Evolutionary conservation across 352 stramenopile species (phyloP).

Genomic region (Phytophthora parvispora): DNA sequence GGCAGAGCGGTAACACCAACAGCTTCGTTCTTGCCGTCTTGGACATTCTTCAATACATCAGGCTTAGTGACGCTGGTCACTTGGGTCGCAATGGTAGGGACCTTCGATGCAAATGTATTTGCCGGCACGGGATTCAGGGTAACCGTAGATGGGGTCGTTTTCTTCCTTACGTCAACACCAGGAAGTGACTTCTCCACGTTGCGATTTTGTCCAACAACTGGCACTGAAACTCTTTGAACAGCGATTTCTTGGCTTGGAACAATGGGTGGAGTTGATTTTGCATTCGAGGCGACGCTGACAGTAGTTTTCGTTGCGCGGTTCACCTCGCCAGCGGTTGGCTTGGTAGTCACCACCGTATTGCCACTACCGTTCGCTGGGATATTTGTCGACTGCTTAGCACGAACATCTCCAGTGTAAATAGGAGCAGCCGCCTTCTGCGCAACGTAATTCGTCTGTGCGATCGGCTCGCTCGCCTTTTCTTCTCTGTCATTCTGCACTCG

Average conservation of each 20-base stretch:
- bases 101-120: background rate
- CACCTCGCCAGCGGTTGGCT: background rate
- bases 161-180: background rate
- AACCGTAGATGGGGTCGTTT: background rate
- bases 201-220: background rate
- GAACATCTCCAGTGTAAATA: background rate
- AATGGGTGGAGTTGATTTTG: background rate
- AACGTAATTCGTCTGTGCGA: background rate
- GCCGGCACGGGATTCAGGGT: background rate
- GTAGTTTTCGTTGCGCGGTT: background rate
- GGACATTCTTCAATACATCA: background rate
- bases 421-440: background rate
- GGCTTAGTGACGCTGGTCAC: background rate
- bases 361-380: background rate
- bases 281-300: background rate
- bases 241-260: background rate
- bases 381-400: background rate
- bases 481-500: background rate
- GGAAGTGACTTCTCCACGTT: background rate
- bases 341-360: background rate
- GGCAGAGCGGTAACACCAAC: background rate
- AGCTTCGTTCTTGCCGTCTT: slow-evolving; percentile 3
- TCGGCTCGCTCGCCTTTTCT: background rate
- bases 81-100: background rate
- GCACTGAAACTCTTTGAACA: background rate